These are phyloP conservation scores for Gossypium herbaceum DNA, from an alignment of 345 rosid species.

Conservation along the genomic window DNA sequence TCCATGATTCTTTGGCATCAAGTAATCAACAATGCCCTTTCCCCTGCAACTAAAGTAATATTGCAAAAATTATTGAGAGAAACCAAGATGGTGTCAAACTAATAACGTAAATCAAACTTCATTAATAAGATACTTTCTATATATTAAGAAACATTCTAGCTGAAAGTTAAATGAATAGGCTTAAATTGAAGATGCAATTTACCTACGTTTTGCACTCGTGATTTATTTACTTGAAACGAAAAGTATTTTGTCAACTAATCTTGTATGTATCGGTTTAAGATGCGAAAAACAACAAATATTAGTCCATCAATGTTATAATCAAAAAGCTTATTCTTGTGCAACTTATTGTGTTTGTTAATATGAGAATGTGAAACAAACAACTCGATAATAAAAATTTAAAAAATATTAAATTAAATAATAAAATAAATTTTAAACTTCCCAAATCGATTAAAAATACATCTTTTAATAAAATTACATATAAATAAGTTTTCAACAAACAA, in stretches of 20 bases:
- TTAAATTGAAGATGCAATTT: constrained; percentile 17
- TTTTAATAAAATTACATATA: too few species aligned
- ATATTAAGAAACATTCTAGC: background rate
- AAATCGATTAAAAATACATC: too few species aligned
- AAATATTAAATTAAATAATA: constrained; percentile 1
- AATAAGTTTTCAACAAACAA: too few species aligned
- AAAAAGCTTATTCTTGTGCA: background rate
- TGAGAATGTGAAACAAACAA: background rate
- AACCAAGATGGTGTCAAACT: background rate
- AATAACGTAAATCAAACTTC: background rate
- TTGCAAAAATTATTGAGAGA: background rate
- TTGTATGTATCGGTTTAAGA: background rate
- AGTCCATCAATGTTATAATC: background rate
- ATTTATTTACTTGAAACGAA: constrained; percentile 43
- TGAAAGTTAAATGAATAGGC: constrained; percentile 1
- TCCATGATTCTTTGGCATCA: background rate
- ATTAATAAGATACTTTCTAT: background rate
- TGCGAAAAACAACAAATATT: background rate
- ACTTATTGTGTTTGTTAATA: background rate
- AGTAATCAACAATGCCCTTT: background rate
- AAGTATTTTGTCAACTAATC: background rate
- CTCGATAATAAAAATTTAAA: constrained; percentile 6
- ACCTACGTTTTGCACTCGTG: constrained; percentile 45
- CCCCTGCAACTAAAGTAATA: background rate
- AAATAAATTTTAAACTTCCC: background rate